These are phyloP conservation scores for Phytopythium litorale DNA, from an alignment of 352 stramenopile species.

Conservation along the genomic window DNA sequence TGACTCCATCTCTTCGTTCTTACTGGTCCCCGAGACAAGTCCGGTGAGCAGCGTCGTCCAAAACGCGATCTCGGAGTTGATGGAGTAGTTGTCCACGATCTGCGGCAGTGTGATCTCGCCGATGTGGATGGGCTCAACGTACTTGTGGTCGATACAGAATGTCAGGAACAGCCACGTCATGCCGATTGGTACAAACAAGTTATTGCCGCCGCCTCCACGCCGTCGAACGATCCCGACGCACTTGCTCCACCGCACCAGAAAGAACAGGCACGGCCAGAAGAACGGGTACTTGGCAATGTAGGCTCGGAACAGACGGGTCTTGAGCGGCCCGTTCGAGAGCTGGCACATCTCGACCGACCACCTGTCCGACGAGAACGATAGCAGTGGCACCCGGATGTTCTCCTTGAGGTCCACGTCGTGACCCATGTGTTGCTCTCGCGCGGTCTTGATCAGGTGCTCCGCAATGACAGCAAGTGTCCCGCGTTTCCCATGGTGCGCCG, in stretches of 20 bases:
- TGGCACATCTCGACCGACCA: slow-evolving; percentile 69
- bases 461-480: slow-evolving; percentile 31
- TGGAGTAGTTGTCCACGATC: slow-evolving; percentile 36
- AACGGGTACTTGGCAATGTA: slow-evolving; percentile 69
- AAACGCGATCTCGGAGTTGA: slow-evolving; percentile 60
- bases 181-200: slow-evolving; percentile 57
- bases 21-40: slow-evolving; percentile 21
- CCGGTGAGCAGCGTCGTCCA: slow-evolving; percentile 51
- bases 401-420: slow-evolving; percentile 40
- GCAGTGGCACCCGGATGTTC: slow-evolving; percentile 51
- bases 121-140: slow-evolving; percentile 36
- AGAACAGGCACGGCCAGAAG: slow-evolving; percentile 72
- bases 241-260: slow-evolving; percentile 75
- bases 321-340: slow-evolving; percentile 52
- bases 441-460: slow-evolving; percentile 19
- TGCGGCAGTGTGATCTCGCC: slow-evolving; percentile 25
- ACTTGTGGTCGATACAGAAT: slow-evolving; percentile 53
- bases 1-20: slow-evolving; percentile 5
- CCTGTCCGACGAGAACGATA: slow-evolving; percentile 58
- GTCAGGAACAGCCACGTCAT: slow-evolving; percentile 75
- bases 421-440: background rate
- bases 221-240: slow-evolving; percentile 61
- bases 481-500: slow-evolving; percentile 8
- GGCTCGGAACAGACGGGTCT: slow-evolving; percentile 61
- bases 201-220: slow-evolving; percentile 36